phyloP scores from a whole-genome alignment of 805 yeast genomes.

The Kodamaea jinghongensis region DNA sequence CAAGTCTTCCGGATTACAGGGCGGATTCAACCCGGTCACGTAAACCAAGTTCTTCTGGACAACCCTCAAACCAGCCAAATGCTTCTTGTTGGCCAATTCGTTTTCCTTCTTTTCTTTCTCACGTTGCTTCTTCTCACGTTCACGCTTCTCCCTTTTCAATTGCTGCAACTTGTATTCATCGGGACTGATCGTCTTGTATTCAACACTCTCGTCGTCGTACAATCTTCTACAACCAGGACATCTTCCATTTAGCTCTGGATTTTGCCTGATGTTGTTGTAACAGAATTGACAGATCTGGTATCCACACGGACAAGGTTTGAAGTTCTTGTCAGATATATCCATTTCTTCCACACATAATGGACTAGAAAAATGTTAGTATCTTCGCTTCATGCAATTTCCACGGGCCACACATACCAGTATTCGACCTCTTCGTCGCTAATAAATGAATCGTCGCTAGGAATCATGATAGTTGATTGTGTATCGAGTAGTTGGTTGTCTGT shows the following conservation, averaged over 20 bases:
- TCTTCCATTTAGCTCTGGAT: slow-evolving; percentile 91
- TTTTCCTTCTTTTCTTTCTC: slow-evolving; percentile 92
- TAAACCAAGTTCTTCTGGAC: slow-evolving; percentile 96
- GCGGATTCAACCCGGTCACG: slow-evolving; percentile 91
- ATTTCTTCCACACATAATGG: slow-evolving; percentile 97
- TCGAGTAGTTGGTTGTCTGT: background rate
- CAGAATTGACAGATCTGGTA: slow-evolving; percentile 98
- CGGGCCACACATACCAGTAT: slow-evolving; percentile 46
- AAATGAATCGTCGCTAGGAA: slow-evolving; percentile 49
- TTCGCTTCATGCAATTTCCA: background rate
- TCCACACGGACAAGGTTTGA: slow-evolving; percentile 99
- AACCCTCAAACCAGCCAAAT: slow-evolving; percentile 95
- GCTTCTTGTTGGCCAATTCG: slow-evolving; percentile 80
- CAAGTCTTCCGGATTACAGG: slow-evolving; percentile 76
- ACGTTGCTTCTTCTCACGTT: slow-evolving; percentile 75
- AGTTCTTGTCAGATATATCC: slow-evolving; percentile 94
- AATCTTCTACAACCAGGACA: slow-evolving; percentile 97
- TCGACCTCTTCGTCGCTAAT: slow-evolving; percentile 82
- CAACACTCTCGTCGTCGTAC: slow-evolving; percentile 91
- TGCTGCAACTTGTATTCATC: slow-evolving; percentile 88
- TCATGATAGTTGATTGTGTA: slow-evolving; percentile 17
- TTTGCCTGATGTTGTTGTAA: slow-evolving; percentile 92
- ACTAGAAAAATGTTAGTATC: slow-evolving; percentile 37
- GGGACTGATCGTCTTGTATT: slow-evolving; percentile 74
- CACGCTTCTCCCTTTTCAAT: slow-evolving; percentile 73